Evolutionary conservation across 164 flowering plant genomes (phyloP), one percentile per base, ranked within the genome.

Genomic region (Dillenia turbinata): DNA sequence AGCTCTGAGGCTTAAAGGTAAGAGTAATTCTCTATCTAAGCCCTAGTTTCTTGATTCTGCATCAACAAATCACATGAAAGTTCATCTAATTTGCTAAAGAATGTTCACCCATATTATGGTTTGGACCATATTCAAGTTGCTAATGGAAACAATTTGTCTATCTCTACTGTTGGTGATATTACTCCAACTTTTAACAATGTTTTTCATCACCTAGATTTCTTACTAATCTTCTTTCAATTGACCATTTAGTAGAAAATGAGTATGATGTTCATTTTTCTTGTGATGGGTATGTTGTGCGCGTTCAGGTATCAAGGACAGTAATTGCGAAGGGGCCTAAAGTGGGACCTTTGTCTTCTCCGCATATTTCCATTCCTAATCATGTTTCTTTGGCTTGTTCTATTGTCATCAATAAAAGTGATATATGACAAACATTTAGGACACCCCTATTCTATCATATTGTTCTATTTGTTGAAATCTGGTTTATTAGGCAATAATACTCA

Each of bases 21-120:
- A n/a, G 5, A 15, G 57, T 54, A 54, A 17, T 12, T 2, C 8
- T 10, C 9, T 22, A 1, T 12, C 57, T 17, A 10, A 11, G 10
- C 26, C 44, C 26, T 12, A 12, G 44, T 22, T 54, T 54, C 44
- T 54, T 54, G 44, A 54, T 26, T 54, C 44, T 10, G 44, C 8
- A 8, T 45, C 44, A 9, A 22, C 57, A 12, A 54, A 54, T 54
- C 57, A 54, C n/a, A 54, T 54, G 57, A 54, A 10, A 10, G 44
- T 54, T 26, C 33, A 5, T 12, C 56, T 26, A n/a, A 54, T 9
- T 16, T 10, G 10, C 40, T 54, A 6, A 11, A 9, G 14, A 54
- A 54, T 54, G 44, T 54, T 54, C 45, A 13, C 2, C 24, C 5
- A 5, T 54, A 54, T 22, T 7, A 9, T 54, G 57, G 57, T 12